phyloP scores from a whole-genome alignment of 176 grass and related monocot genomes.

The Phragmites australis region DNA sequence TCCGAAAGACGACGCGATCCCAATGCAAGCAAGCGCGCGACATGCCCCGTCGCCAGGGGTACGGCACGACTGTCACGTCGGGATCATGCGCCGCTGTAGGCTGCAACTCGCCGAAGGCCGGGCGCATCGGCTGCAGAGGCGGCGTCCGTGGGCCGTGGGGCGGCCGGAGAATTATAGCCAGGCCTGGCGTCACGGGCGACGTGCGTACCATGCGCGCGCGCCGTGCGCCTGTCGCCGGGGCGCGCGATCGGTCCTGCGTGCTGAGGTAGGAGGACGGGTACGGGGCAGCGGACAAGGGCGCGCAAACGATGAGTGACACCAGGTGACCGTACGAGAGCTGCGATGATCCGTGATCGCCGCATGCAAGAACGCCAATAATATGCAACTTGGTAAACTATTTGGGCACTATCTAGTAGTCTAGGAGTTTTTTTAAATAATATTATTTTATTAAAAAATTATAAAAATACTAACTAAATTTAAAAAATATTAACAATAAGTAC shows the following conservation, averaged over 20 bases:
- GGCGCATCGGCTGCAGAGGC: constrained; percentile 2
- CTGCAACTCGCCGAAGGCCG: constrained; percentile 10
- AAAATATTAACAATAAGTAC: too few relatives aligned
- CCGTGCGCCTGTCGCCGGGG: constrained; percentile 44
- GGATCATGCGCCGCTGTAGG: constrained; percentile 11
- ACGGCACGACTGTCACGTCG: constrained; percentile 37
- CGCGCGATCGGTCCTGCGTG: constrained; percentile 21
- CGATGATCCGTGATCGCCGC: background rate
- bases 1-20: background rate
- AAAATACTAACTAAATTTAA: too few relatives aligned
- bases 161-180: background rate
- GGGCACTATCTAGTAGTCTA: too few relatives aligned
- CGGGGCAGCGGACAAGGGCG: constrained; percentile 3
- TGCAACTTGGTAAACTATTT: too few relatives aligned
- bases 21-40: background rate
- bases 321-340: background rate
- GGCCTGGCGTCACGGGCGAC: constrained; percentile 33
- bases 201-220: background rate
- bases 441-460: too few relatives aligned
- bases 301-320: constrained; percentile 11
- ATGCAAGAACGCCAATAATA: constrained; percentile 21
- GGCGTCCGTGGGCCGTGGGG: background rate
- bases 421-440: too few relatives aligned
- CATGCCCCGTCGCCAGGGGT: constrained; percentile 37
- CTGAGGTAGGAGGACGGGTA: constrained; percentile 15